Conservation (phyloP, 257 asterid species). For the Solanum microdontum region DNA sequence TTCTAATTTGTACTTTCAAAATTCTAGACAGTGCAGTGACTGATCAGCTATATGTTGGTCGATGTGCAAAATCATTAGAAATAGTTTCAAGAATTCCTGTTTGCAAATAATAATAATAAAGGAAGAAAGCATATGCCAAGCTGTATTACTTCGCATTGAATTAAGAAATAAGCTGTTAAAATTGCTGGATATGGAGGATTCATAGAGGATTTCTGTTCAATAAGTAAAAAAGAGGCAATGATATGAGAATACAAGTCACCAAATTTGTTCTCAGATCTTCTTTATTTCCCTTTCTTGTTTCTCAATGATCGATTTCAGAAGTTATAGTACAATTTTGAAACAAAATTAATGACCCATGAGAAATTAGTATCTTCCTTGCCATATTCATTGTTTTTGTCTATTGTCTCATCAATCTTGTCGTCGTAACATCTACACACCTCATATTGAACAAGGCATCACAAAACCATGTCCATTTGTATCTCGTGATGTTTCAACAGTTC, state of each 20-base stretch:
- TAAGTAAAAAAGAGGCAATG: not conserved
- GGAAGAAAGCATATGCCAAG: not conserved
- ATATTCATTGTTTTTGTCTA: not conserved
- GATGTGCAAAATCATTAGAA: not conserved
- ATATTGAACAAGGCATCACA: not conserved
- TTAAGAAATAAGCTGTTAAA: not conserved
- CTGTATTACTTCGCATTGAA: not conserved
- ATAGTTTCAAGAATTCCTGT: not conserved
- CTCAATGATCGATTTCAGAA: not conserved
- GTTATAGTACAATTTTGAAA: not conserved
- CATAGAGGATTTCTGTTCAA: not conserved
- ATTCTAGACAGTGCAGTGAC: not conserved
- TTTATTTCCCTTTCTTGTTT: not conserved
- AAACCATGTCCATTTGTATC: not conserved
- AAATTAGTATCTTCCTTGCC: not conserved
- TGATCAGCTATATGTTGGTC: not conserved
- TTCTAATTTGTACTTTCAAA: not conserved
- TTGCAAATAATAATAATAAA: not conserved
- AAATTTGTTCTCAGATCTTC: not conserved
- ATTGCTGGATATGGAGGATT: not conserved
- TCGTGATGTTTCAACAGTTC: conserved; percentile 21
- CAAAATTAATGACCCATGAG: not conserved
- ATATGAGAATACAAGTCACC: not conserved
- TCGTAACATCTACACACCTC: not conserved
- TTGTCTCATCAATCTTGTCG: not conserved